Evolutionary conservation across 2,329 filamentous ascomycete species (phyloP), one percentile per base, ranked within the genome.

Genomic region (Cladophialophora carrionii): DNA sequence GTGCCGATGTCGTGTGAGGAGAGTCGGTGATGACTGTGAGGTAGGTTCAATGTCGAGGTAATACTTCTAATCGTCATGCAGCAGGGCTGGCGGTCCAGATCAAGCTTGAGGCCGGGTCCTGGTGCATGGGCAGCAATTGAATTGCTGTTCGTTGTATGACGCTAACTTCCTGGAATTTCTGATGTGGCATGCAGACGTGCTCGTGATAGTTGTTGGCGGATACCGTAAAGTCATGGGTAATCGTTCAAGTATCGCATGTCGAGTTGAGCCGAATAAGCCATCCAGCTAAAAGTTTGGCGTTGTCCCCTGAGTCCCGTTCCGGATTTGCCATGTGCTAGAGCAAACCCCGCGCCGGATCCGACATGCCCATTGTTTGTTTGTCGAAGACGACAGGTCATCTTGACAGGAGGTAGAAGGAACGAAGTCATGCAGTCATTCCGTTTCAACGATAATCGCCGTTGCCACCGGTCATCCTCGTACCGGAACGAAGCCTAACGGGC

Each of bases 401-500:
- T 68, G 49, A 61, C 31, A 52, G 66, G 32, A 63, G 48, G 54
- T 62, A 63, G 62, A 64, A 64, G 61, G 65, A 64, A 65, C 62
- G 57, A 62, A 56, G 64, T 69, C 62, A 62, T 68, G 83, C 79
- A 79, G 76, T 83, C 81, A 73, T 83, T 81, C 76, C 79, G 80
- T 79, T 83, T 77, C 80, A 77, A 78, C 80, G 81, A 76, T 82
- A 79, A 77, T 77, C 77, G 78, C 78, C 77, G 77, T 76, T 78
- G 70, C 74, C 76, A 72, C 71, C 73, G 78, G 82, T 82, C 81
- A 87, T 87, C 82, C 89, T 90, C 75, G 88, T 89, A 85, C 88
- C 87, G 84, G 89, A 91, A 85, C 89, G 89, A 84, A 91, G 88
- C 88, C 89, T 91, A 87, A 88, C 4, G 17, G 88, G 89, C 85